Percentiles rank a stretch among this genome's conserved stretches.
Conservation (phyloP, 2,329 filamentous ascomycete genomes). For the Phialemonium atrogriseum region DNA sequence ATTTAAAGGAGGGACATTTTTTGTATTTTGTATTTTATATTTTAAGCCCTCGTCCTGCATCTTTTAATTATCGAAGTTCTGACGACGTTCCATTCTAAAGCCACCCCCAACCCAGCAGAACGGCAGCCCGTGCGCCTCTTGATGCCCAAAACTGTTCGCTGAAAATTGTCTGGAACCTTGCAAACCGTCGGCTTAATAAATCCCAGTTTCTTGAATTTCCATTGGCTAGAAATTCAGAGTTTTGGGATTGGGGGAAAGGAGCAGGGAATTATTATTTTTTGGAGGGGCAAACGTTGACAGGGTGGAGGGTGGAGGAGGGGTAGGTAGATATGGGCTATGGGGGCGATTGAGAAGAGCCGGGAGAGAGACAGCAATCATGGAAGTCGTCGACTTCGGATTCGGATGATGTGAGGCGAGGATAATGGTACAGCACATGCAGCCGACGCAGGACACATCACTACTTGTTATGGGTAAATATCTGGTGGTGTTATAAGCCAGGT, state of each 20-base stretch:
- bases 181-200: constrained; percentile 9
- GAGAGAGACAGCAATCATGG: neutral
- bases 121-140: neutral
- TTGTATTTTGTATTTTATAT: neutral
- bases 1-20: no score
- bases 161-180: neutral
- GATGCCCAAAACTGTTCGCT: neutral
- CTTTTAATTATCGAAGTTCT: no score
- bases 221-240: constrained; percentile 25
- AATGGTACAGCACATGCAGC: no score
- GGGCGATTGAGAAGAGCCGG: neutral
- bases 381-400: neutral
- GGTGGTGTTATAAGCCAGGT: no score
- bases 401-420: no score
- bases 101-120: constrained; percentile 1
- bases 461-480: no score
- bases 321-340: neutral
- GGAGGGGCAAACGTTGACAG: neutral
- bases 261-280: constrained; percentile 8
- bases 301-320: constrained; percentile 1
- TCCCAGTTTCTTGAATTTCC: constrained; percentile 14
- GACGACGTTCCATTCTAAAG: no score
- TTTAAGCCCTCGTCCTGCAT: neutral
- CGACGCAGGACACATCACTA: constrained; percentile 2
- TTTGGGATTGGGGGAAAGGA: constrained; percentile 8